These are phyloP conservation scores for Capronia epimyces DNA, from an alignment of 2,329 filamentous ascomycete genomes.

Conservation along the genomic window DNA sequence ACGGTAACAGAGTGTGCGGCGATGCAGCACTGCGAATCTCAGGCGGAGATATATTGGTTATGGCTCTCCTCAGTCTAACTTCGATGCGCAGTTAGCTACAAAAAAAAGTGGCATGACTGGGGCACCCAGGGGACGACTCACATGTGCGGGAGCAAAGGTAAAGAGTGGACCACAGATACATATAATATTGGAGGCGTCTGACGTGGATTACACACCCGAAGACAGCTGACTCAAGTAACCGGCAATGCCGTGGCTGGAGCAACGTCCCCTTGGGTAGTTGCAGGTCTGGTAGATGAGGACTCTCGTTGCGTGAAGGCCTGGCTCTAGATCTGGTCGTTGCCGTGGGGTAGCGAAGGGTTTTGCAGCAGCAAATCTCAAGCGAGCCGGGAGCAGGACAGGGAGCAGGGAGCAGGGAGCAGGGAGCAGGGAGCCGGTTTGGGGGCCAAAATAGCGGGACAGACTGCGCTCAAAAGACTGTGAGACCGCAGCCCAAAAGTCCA, in stretches of 20 bases:
- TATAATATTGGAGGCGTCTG: conserved; percentile 12
- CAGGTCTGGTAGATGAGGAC: too few species aligned
- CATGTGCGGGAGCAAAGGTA: conserved; percentile 6
- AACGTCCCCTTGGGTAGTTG: not conserved
- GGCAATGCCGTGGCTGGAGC: not conserved
- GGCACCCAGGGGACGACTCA: conserved; percentile 7
- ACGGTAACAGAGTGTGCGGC: not conserved
- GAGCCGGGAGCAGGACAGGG: too few species aligned
- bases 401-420: too few species aligned
- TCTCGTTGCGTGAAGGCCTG: too few species aligned
- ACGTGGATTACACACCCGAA: conserved; percentile 19
- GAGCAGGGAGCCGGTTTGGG: too few species aligned
- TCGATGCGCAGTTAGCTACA: conserved; percentile 4
- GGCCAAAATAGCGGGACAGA: not conserved
- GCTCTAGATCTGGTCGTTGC: too few species aligned
- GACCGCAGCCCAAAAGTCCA: too few species aligned
- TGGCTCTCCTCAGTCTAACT: conserved; percentile 4
- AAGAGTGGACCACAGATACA: conserved; percentile 8
- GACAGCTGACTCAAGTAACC: conserved; percentile 17
- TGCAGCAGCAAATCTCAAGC: not conserved
- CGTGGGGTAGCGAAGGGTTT: not conserved
- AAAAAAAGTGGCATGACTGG: conserved; percentile 6
- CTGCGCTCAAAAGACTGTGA: not conserved
- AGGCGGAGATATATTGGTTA: not conserved
- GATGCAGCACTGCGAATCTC: not conserved